phyloP scores from a whole-genome alignment of 2,329 filamentous ascomycete genomes.

The Phoma herbarum region DNA sequence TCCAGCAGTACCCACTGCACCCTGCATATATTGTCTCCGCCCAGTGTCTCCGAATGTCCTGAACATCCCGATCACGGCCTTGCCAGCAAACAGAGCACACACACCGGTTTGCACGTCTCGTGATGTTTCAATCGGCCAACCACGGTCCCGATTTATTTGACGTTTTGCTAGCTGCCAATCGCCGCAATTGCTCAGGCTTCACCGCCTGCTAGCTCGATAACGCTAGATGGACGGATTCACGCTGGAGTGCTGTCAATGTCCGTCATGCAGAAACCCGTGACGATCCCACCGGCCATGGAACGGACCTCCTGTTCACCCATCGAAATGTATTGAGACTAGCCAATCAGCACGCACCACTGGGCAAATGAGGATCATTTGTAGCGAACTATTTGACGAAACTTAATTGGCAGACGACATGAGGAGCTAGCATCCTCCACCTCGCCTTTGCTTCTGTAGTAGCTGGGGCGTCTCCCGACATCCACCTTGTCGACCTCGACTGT shows the following conservation, averaged over 20 bases:
- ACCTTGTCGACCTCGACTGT: background rate
- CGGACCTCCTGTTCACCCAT: constrained; percentile 22
- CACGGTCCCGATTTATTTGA: constrained; percentile 10
- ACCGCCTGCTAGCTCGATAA: constrained; percentile 18
- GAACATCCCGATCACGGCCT: constrained; percentile 7
- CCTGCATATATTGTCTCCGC: constrained; percentile 7
- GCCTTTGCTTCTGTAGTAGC: background rate
- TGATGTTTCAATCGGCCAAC: constrained; percentile 11
- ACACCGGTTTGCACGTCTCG: constrained; percentile 11
- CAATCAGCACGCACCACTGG: background rate
- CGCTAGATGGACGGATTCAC: constrained; percentile 11
- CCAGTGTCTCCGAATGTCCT: background rate
- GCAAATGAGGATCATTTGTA: background rate
- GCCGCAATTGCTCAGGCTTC: constrained; percentile 9
- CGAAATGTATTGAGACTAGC: background rate
- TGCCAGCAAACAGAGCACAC: constrained; percentile 12
- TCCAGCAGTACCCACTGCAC: background rate
- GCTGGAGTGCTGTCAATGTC: constrained; percentile 19
- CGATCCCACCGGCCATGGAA: constrained; percentile 11
- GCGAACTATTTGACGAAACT: background rate
- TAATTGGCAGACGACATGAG: background rate
- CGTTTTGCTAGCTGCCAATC: constrained; percentile 17
- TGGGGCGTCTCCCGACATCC: background rate
- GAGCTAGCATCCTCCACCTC: background rate
- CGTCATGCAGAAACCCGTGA: constrained; percentile 14